Percentiles rank a stretch among this genome's conserved stretches.
phyloP scores from a whole-genome alignment of 1,284 basidiomycete species.

The Meira miltonrushii region DNA sequence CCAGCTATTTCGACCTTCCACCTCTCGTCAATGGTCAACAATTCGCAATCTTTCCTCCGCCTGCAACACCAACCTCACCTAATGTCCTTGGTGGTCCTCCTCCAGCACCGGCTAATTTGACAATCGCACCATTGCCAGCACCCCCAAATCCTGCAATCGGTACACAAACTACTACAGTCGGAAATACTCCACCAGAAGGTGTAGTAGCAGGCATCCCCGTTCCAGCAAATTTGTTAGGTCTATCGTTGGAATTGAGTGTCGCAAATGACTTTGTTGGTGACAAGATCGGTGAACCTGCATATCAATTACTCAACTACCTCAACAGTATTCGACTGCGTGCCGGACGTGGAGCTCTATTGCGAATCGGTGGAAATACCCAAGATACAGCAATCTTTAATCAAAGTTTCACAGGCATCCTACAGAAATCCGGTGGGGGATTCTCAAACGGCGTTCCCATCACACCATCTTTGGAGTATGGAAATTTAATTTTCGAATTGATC shows the following conservation, averaged over 20 bases:
- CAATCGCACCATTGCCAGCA: constrained; percentile 13
- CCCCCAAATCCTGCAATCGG: constrained; percentile 13
- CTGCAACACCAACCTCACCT: constrained; percentile 13
- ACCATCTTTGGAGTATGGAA: constrained; percentile 14
- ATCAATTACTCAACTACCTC: constrained; percentile 71
- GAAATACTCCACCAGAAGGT: not conserved
- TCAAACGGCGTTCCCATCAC: constrained; percentile 17
- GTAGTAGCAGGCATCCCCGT: constrained; percentile 10
- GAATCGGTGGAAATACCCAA: constrained; percentile 78
- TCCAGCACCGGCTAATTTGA: constrained; percentile 14
- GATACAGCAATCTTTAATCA: constrained; percentile 85
- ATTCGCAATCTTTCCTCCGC: constrained; percentile 10
- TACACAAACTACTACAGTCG: not conserved
- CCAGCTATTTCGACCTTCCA: not conserved
- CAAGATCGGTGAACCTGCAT: constrained; percentile 58
- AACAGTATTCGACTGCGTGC: constrained; percentile 60
- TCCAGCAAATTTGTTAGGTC: constrained; percentile 63
- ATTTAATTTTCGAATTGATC: constrained; percentile 12
- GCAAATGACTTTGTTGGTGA: constrained; percentile 51
- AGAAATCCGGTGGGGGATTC: constrained; percentile 48
- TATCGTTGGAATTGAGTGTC: constrained; percentile 69
- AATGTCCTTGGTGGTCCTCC: constrained; percentile 11
- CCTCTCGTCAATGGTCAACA: not conserved
- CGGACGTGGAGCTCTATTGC: constrained; percentile 62
- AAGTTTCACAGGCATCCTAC: constrained; percentile 77